Conservation (phyloP, 768 basidiomycete genomes). For the Leccinum broughii region DNA sequence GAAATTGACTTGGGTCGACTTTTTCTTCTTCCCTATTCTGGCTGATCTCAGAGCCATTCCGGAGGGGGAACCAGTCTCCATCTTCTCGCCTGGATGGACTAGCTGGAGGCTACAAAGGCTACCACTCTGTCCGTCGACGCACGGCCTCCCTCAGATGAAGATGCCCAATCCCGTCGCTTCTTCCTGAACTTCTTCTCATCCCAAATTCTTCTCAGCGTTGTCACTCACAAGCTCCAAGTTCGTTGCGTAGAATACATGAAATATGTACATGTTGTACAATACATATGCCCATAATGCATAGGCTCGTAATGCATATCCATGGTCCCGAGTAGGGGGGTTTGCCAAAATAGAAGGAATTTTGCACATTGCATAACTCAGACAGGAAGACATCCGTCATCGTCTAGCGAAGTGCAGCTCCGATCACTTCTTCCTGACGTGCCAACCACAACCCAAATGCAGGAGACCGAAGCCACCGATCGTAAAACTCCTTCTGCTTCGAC, state of each 20-base stretch:
- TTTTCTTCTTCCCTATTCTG: slow-evolving; percentile 32
- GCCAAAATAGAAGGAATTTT: neutral
- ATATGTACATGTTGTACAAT: no score
- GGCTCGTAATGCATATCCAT: neutral
- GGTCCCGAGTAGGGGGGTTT: neutral
- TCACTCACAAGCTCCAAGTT: neutral
- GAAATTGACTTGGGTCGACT: slow-evolving; percentile 32
- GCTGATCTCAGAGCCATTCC: slow-evolving; percentile 30
- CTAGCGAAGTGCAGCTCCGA: slow-evolving; percentile 40
- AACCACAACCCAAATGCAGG: slow-evolving; percentile 82
- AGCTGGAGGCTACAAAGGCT: slow-evolving; percentile 21
- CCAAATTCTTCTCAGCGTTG: neutral
- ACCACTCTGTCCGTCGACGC: slow-evolving; percentile 29
- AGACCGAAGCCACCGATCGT: slow-evolving; percentile 72
- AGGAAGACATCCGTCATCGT: neutral
- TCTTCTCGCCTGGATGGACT: slow-evolving; percentile 22
- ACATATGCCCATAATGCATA: neutral
- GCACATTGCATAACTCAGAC: neutral
- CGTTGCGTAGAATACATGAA: no score
- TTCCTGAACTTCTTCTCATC: neutral
- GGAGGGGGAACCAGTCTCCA: slow-evolving; percentile 23
- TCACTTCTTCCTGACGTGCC: slow-evolving; percentile 70
- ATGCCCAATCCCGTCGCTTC: neutral
- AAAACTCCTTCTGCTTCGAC: slow-evolving; percentile 68
- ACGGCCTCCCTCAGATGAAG: slow-evolving; percentile 24